phyloP scores from a whole-genome alignment of 176 grass and related monocot species.

The Aegilops bicornis region DNA sequence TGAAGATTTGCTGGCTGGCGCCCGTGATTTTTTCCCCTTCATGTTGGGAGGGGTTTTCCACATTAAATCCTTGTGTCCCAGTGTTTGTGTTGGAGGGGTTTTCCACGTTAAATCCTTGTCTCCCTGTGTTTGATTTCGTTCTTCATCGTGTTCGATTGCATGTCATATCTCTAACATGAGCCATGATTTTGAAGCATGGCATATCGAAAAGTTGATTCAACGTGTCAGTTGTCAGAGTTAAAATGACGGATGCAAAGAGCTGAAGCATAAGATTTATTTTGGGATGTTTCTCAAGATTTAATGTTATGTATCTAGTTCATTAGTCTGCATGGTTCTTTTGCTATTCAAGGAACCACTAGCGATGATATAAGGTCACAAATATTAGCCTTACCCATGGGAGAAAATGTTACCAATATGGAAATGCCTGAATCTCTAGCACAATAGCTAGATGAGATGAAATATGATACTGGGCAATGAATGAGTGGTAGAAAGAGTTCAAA shows the following conservation, averaged over 20 bases:
- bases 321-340: neutral
- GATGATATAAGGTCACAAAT: neutral
- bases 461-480: neutral
- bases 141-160: too few relatives aligned
- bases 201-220: neutral
- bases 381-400: neutral
- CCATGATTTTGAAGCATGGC: neutral
- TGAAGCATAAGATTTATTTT: neutral
- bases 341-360: neutral
- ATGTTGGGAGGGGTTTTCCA: too few relatives aligned
- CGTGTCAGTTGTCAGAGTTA: too few relatives aligned
- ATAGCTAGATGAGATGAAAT: slow-evolving; percentile 8
- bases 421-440: neutral
- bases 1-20: too few relatives aligned
- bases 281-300: neutral
- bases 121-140: too few relatives aligned
- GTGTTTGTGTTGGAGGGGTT: too few relatives aligned
- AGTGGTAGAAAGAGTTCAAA: neutral
- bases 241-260: neutral
- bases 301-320: neutral
- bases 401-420: neutral
- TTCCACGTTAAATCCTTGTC: too few relatives aligned
- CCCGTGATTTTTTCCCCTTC: too few relatives aligned
- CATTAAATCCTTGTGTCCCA: too few relatives aligned
- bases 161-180: too few relatives aligned